phyloP scores from a whole-genome alignment of 225 moss, liverwort and hornwort species.

The Neckera pumila region DNA sequence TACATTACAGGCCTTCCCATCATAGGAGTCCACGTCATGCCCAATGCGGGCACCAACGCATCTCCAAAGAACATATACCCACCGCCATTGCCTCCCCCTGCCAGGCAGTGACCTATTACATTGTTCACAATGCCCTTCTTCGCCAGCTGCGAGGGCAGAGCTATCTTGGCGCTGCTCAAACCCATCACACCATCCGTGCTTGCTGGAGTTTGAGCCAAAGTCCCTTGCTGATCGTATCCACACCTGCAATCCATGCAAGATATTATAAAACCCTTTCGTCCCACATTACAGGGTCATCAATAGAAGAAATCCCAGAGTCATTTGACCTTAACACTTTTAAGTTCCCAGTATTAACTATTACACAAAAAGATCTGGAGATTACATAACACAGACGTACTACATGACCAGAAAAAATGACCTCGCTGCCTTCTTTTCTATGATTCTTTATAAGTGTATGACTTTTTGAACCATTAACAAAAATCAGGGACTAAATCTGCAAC shows the following conservation, averaged over 20 bases:
- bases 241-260: slow-evolving; percentile 40
- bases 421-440: no score
- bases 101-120: slow-evolving; percentile 76
- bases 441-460: no score
- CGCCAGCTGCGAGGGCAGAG: slow-evolving; percentile 74
- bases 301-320: neutral
- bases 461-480: neutral
- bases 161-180: slow-evolving; percentile 56
- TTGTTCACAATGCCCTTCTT: slow-evolving; percentile 55
- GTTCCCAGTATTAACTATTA: neutral
- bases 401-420: neutral
- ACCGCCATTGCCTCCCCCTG: slow-evolving; percentile 59
- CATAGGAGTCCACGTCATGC: slow-evolving; percentile 78
- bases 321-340: neutral
- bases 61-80: slow-evolving; percentile 85
- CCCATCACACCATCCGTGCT: slow-evolving; percentile 87
- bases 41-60: slow-evolving; percentile 68
- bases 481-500: neutral
- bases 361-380: neutral
- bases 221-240: slow-evolving; percentile 86
- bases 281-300: neutral
- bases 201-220: slow-evolving; percentile 54
- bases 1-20: slow-evolving; percentile 13
- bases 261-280: neutral
- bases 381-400: neutral